These are phyloP conservation scores for Saksenaea oblongispora DNA, from an alignment of 371 early-diverging fungal species.

Conservation along the genomic window DNA sequence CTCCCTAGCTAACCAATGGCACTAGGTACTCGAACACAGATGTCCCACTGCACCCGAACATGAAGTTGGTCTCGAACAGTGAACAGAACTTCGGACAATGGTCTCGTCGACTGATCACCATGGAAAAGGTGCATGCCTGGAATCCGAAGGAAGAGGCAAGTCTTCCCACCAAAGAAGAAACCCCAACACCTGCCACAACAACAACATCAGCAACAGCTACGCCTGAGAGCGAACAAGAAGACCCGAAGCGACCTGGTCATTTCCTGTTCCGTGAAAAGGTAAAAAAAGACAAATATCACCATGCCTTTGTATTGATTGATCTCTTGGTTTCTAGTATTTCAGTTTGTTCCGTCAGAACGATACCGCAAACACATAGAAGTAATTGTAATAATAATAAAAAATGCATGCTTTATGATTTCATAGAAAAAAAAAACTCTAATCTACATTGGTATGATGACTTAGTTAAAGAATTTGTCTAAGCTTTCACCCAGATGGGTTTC, in stretches of 20 bases:
- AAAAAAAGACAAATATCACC: not conserved
- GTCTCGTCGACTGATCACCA: slow-evolving; percentile 91
- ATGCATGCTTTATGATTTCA: not conserved
- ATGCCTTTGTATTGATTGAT: not conserved
- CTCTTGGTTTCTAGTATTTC: not conserved
- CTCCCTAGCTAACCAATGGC: not conserved
- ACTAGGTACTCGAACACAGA: slow-evolving; percentile 70
- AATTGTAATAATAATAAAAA: not conserved
- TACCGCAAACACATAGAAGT: not conserved
- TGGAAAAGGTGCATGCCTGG: slow-evolving; percentile 78
- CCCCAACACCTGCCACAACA: slow-evolving; percentile 11
- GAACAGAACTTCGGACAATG: slow-evolving; percentile 94
- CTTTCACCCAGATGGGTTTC: slow-evolving; percentile 90
- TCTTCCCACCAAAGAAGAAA: slow-evolving; percentile 13
- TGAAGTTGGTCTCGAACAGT: slow-evolving; percentile 82
- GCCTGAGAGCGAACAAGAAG: slow-evolving; percentile 29
- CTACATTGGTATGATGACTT: slow-evolving; percentile 18
- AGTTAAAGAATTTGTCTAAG: slow-evolving; percentile 76
- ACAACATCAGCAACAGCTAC: slow-evolving; percentile 19
- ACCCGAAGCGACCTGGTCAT: slow-evolving; percentile 43
- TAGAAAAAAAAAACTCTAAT: not conserved
- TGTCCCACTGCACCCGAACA: slow-evolving; percentile 82
- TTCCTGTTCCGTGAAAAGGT: slow-evolving; percentile 54
- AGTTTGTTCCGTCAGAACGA: not conserved
- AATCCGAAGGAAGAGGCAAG: slow-evolving; percentile 9